Conservation (phyloP, 2,329 filamentous ascomycete species). For the Arthrobotrys sinensis region DNA sequence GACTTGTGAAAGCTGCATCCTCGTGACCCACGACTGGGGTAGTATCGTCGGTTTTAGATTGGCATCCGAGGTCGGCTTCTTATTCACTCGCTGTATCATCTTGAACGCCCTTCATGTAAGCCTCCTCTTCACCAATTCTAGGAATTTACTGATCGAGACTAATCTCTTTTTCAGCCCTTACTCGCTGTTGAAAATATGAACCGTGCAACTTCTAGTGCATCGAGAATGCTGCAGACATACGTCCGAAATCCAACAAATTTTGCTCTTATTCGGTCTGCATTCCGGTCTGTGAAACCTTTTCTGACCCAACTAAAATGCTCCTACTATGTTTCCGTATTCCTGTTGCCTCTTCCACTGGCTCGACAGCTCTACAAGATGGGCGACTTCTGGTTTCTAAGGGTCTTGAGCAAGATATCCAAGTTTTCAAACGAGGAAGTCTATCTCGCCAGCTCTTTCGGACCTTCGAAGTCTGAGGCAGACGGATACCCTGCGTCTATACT, state of each 20-base stretch:
- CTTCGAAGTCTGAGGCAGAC: constrained; percentile 37
- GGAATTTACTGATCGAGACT: background rate
- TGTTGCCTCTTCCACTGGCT: constrained; percentile 44
- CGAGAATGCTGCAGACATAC: constrained; percentile 47
- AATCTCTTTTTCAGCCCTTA: constrained; percentile 27
- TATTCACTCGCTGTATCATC: constrained; percentile 55
- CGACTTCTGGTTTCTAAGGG: constrained; percentile 55
- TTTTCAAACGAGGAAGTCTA: constrained; percentile 44
- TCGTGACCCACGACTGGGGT: constrained; percentile 59
- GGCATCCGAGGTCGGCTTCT: constrained; percentile 51
- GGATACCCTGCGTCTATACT: constrained; percentile 47
- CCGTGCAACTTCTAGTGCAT: constrained; percentile 51
- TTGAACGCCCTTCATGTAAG: constrained; percentile 49
- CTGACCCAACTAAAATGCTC: constrained; percentile 47
- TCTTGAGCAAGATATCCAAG: constrained; percentile 32
- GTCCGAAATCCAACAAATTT: constrained; percentile 49
- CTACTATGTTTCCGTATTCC: constrained; percentile 50
- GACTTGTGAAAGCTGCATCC: constrained; percentile 45
- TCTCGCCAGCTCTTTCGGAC: constrained; percentile 44
- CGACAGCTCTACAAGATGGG: constrained; percentile 52
- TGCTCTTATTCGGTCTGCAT: constrained; percentile 53
- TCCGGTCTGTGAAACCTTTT: constrained; percentile 32
- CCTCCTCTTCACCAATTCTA: background rate
- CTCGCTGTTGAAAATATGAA: constrained; percentile 42
- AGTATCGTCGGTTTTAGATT: constrained; percentile 52